Evolutionary conservation across 129 eudicot genomes (phyloP).

Genomic region (Dittrichia graveolens): DNA sequence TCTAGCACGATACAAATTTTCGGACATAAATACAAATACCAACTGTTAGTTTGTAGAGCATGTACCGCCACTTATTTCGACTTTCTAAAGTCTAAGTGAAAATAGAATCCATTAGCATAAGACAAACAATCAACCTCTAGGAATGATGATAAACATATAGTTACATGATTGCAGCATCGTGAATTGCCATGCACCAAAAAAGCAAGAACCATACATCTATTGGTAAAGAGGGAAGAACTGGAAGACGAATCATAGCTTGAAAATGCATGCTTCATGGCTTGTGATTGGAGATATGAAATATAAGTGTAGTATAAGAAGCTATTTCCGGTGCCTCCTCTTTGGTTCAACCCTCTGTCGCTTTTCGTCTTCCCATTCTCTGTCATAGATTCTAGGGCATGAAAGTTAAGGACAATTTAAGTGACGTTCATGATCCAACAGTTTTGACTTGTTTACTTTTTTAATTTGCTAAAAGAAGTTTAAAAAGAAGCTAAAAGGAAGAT

Average conservation of each 20-base stretch:
- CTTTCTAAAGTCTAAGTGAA: slow-evolving; percentile 19
- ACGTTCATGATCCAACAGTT: not conserved
- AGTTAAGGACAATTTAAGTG: slow-evolving; percentile 47
- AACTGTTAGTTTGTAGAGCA: not conserved
- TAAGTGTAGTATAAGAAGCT: not conserved
- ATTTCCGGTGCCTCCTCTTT: slow-evolving; percentile 90
- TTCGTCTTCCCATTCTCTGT: slow-evolving; percentile 97
- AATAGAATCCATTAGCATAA: slow-evolving; percentile 21
- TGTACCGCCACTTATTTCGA: slow-evolving; percentile 13
- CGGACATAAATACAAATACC: slow-evolving; percentile 1
- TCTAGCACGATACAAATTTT: too few species aligned
- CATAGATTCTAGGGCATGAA: slow-evolving; percentile 57
- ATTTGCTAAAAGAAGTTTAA: too few species aligned
- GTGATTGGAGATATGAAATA: too few species aligned
- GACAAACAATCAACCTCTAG: not conserved
- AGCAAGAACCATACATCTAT: not conserved
- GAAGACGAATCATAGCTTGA: not conserved
- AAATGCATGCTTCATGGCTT: not conserved
- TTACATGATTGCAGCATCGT: not conserved
- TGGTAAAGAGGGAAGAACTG: too few species aligned
- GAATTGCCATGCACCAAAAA: not conserved
- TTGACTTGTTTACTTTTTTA: too few species aligned
- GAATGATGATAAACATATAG: not conserved
- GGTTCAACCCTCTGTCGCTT: slow-evolving; percentile 87
- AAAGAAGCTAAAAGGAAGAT: too few species aligned